Evolutionary conservation across 2,329 filamentous ascomycete genomes (phyloP).

Genomic region (Stemphylium vesicarium): DNA sequence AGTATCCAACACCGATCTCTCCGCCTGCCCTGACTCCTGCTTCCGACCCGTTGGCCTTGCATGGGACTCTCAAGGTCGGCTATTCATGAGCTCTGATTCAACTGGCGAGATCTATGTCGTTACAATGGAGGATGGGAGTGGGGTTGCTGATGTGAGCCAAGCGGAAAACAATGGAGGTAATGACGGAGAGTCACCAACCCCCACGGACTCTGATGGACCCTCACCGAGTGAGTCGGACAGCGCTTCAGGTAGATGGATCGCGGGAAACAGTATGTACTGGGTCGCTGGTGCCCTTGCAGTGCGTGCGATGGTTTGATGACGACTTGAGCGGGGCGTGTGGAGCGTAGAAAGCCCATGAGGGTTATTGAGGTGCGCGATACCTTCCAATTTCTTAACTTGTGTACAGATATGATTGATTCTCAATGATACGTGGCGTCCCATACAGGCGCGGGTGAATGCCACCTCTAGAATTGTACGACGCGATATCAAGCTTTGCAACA

Average conservation of each 20-base stretch:
- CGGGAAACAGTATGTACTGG: constrained; percentile 13
- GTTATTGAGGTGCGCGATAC: neutral
- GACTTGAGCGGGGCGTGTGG: neutral
- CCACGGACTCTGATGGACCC: constrained; percentile 14
- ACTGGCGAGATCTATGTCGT: constrained; percentile 71
- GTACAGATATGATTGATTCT: neutral
- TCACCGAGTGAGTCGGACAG: constrained; percentile 6
- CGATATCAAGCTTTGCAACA: too few species aligned
- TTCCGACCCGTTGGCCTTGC: constrained; percentile 69
- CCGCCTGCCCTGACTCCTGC: constrained; percentile 62
- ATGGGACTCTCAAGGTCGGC: constrained; percentile 57
- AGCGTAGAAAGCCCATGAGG: too few species aligned
- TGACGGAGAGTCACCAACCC: constrained; percentile 17
- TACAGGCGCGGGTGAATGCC: too few species aligned
- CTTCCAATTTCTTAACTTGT: neutral
- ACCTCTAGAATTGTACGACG: too few species aligned
- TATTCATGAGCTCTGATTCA: constrained; percentile 68
- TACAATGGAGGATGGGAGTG: constrained; percentile 39
- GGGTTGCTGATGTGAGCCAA: constrained; percentile 32
- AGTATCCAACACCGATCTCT: constrained; percentile 61
- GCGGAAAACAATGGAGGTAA: constrained; percentile 21
- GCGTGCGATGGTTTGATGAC: constrained; percentile 8
- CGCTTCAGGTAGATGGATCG: constrained; percentile 2
- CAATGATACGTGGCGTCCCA: too few species aligned
- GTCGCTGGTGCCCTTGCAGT: constrained; percentile 9